Percentiles rank a stretch among this genome's conserved stretches.
Conservation (phyloP, 768 basidiomycete species). For the Mycena olivaceomarginata region DNA sequence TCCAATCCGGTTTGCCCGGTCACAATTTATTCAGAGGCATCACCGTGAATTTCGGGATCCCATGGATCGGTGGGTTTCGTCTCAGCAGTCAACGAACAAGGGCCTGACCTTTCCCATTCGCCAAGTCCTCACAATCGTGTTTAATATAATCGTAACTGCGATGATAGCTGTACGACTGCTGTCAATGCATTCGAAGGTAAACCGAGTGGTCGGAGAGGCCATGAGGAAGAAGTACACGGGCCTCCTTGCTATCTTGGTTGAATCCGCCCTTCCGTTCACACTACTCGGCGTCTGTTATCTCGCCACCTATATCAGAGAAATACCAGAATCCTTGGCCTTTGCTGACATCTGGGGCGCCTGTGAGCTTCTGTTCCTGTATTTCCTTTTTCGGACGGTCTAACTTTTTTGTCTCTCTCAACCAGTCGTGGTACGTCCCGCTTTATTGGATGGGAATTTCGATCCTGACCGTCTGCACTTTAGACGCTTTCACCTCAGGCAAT, state of each 20-base stretch:
- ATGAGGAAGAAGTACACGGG: constrained; percentile 52
- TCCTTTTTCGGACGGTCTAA: not conserved
- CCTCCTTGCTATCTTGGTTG: constrained; percentile 54
- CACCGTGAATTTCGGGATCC: constrained; percentile 39
- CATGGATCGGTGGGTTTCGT: not conserved
- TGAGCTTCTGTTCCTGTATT: constrained; percentile 1
- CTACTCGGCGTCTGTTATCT: constrained; percentile 55
- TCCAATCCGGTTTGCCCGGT: constrained; percentile 47
- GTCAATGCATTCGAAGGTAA: constrained; percentile 43
- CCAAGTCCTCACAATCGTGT: constrained; percentile 49
- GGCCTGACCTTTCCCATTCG: constrained; percentile 36
- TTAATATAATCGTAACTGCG: constrained; percentile 54
- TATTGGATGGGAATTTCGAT: not conserved
- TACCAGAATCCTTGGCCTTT: constrained; percentile 46
- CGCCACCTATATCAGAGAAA: constrained; percentile 53
- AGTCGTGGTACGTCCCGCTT: constrained; percentile 15
- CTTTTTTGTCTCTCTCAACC: not conserved
- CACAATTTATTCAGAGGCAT: constrained; percentile 49
- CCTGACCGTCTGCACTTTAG: not conserved
- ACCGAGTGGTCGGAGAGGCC: constrained; percentile 44
- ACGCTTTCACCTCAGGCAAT: constrained; percentile 34
- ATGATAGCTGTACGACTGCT: constrained; percentile 55
- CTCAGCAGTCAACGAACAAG: not conserved
- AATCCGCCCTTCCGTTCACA: constrained; percentile 56
- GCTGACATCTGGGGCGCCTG: constrained; percentile 41